A percentile compares a stretch with the other conserved stretches of the same genome.
Conservation (phyloP, 805 yeast species). For the Spathaspora boniae region DNA sequence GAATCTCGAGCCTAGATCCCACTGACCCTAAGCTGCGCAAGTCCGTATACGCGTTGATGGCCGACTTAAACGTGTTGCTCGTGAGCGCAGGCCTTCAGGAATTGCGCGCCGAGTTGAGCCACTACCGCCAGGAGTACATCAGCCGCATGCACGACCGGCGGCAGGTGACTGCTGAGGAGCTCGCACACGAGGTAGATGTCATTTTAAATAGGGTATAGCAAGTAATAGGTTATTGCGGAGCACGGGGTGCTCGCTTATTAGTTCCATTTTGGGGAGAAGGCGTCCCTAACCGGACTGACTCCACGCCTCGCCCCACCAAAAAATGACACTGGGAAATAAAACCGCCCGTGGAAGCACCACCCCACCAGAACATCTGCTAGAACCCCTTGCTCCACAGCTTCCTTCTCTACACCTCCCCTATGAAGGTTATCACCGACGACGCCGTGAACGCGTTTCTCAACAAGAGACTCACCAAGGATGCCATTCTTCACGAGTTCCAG, state of each 20-base stretch:
- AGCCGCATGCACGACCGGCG: conserved; percentile 1
- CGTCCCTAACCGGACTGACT: too few relatives aligned
- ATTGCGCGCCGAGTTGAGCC: too few relatives aligned
- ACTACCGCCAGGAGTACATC: too few relatives aligned
- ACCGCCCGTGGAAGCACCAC: neutral
- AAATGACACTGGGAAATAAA: too few relatives aligned
- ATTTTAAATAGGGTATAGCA: neutral
- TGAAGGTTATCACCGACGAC: conserved; percentile 32
- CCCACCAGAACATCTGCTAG: neutral
- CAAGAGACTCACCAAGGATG: conserved; percentile 17
- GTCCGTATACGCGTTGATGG: conserved; percentile 16
- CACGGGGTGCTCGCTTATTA: too few relatives aligned
- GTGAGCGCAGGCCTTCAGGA: too few relatives aligned
- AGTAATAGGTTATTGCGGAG: too few relatives aligned
- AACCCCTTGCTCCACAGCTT: neutral
- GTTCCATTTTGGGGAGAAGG: too few relatives aligned
- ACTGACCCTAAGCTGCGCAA: conserved; percentile 28
- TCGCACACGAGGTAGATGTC: too few relatives aligned
- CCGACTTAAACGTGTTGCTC: conserved; percentile 11
- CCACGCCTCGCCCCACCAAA: too few relatives aligned
- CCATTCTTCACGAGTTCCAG: conserved; percentile 32
- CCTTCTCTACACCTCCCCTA: conserved; percentile 6
- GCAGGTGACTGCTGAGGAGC: too few relatives aligned
- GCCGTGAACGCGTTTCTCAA: conserved; percentile 26
- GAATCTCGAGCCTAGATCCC: conserved; percentile 19